These are phyloP conservation scores for Picea sitchensis DNA, from an alignment of 75 land plant genomes.

Conservation along the genomic window DNA sequence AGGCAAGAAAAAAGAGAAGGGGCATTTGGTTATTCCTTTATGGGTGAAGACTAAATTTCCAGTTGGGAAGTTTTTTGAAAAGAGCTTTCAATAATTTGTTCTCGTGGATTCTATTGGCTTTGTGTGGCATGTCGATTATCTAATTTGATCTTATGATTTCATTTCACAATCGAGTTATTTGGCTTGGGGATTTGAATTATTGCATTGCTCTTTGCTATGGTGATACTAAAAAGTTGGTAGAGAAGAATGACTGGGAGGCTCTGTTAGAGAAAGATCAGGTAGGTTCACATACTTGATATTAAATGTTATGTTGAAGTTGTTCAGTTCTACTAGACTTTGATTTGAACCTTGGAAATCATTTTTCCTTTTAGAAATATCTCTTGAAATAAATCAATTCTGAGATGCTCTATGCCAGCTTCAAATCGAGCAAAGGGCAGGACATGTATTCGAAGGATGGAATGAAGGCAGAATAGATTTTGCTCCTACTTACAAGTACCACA, in stretches of 20 bases:
- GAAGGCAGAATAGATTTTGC: too few species aligned
- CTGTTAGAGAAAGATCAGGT: too few species aligned
- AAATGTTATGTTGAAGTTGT: too few species aligned
- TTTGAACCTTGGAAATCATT: too few species aligned
- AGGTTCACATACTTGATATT: too few species aligned
- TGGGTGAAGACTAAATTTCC: neutral
- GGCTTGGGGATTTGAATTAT: constrained; percentile 26
- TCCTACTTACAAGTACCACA: too few species aligned
- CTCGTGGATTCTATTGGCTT: neutral
- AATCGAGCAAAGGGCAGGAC: too few species aligned
- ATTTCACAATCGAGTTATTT: constrained; percentile 27
- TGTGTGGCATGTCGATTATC: neutral
- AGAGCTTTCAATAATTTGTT: neutral
- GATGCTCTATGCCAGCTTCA: too few species aligned
- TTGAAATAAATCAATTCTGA: too few species aligned
- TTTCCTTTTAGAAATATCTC: too few species aligned
- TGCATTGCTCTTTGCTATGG: constrained; percentile 28
- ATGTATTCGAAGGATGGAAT: too few species aligned
- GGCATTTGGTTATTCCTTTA: neutral
- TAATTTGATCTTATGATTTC: neutral
- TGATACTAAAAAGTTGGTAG: constrained; percentile 14
- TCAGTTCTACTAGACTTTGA: too few species aligned
- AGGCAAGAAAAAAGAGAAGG: neutral
- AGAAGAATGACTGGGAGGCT: neutral
- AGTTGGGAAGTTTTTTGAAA: neutral